Conservation (phyloP, 768 basidiomycete genomes). For the Suillus occidentalis region DNA sequence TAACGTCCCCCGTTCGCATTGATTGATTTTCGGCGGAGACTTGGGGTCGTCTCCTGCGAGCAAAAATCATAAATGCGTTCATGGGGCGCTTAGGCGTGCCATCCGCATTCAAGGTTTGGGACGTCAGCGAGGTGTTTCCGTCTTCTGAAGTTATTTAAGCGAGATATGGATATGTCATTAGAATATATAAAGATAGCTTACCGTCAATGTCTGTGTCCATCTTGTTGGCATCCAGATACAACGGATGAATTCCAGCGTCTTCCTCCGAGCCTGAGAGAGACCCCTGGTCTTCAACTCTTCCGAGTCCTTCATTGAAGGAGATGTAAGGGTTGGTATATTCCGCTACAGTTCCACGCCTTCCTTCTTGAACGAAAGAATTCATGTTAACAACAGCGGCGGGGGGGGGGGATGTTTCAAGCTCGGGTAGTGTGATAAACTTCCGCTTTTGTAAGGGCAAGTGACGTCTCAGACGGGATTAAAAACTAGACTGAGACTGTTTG, state of each 20-base stretch:
- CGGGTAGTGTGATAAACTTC: slow-evolving; percentile 2
- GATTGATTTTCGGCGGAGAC: slow-evolving; percentile 85
- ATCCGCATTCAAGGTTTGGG: slow-evolving; percentile 81
- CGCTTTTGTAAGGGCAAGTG: slow-evolving; percentile 23
- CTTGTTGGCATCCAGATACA: slow-evolving; percentile 37
- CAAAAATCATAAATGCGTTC: slow-evolving; percentile 96
- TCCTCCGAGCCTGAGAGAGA: slow-evolving; percentile 63
- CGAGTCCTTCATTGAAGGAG: slow-evolving; percentile 17
- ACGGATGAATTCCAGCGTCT: slow-evolving; percentile 37
- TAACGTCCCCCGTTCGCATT: slow-evolving; percentile 89
- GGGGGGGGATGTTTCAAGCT: slow-evolving; percentile 14
- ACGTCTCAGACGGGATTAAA: slow-evolving; percentile 26
- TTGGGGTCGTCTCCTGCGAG: slow-evolving; percentile 77
- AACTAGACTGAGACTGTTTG: slow-evolving; percentile 25
- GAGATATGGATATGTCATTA: slow-evolving; percentile 16
- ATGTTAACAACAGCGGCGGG: slow-evolving; percentile 18
- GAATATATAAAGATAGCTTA: slow-evolving; percentile 21
- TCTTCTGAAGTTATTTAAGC: slow-evolving; percentile 33
- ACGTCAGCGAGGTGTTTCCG: slow-evolving; percentile 53
- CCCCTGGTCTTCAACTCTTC: slow-evolving; percentile 44
- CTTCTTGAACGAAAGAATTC: slow-evolving; percentile 28
- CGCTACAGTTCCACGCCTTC: slow-evolving; percentile 26
- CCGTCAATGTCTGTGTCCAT: slow-evolving; percentile 49
- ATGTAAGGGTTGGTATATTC: slow-evolving; percentile 29
- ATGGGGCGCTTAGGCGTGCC: slow-evolving; percentile 89